Base-by-base conservation (phyloP, 2,329 filamentous ascomycete genomes). In the Pyrenophora graminea region DNA sequence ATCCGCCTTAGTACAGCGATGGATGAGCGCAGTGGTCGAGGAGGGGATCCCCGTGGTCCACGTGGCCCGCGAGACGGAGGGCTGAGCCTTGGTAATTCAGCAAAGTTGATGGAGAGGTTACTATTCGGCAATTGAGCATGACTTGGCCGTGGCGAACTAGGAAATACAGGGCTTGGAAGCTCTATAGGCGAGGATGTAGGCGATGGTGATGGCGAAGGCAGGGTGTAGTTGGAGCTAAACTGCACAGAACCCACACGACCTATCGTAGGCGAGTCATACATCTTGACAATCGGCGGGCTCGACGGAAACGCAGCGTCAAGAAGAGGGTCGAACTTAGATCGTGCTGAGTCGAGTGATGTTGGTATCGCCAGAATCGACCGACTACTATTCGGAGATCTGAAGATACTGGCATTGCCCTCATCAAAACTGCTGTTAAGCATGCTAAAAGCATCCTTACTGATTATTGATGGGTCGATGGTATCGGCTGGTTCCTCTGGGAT, bases 1-100 rank as follows among this genome's bases (percentile, higher is more conserved):
- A 77, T 77, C 17, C 75, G 67, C 5, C 76, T 63, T 3, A 78
- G 64, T 15, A 70, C 51, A 67, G 66, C 54, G 36, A 76, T 73
- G 6, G 72, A 74, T 27, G 69, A 67, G 12, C 74, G 69, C 4
- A 78, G 59, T 10, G 70, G 68, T 45, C 69, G 69, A 1, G 70
- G 67, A 2, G 75, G 72, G 7, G 63, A 65, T 2, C 55, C 49
- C 39, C 74, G 71, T 0, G 75, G 75, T 1, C 67, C 67, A 38
- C 74, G 71, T 0, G 75, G 75, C 1, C 67, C 66, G 13, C 44
- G 43, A 1, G 57, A 55, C 0, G 54, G 52, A 4, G 64, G 63
- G 0, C 38, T 21, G 1, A 71, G 60, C 1, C 47, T 58, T 0
- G 67, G 68, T 37, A 69, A 55, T 36, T 52, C 45, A 3, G 49